phyloP scores from a whole-genome alignment of 768 basidiomycete genomes.

The Phaeolepiota aurea region DNA sequence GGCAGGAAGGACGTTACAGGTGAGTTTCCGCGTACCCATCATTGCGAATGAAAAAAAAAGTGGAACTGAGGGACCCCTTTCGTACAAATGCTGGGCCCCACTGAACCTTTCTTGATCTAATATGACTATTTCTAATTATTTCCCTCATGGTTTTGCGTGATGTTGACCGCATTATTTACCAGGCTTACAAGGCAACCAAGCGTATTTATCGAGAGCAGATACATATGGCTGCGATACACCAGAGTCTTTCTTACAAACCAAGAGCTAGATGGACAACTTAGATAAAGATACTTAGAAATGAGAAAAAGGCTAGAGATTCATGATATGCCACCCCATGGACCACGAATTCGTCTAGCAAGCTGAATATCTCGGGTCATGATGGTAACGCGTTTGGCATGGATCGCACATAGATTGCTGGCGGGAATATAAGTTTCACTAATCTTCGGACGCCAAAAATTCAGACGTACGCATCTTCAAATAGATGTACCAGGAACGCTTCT shows the following conservation, averaged over 20 bases:
- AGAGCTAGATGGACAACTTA: background rate
- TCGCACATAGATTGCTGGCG: constrained; percentile 85
- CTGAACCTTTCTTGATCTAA: constrained; percentile 85
- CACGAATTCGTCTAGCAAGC: constrained; percentile 90
- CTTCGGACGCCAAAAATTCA: background rate
- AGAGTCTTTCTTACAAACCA: too few species aligned
- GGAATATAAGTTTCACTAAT: constrained; percentile 4
- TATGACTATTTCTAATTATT: constrained; percentile 44
- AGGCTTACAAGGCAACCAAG: too few species aligned
- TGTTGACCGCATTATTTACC: too few species aligned
- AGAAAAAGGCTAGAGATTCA: constrained; percentile 16
- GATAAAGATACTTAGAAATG: constrained; percentile 1
- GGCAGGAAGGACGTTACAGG: constrained; percentile 8
- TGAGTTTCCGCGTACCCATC: constrained; percentile 12
- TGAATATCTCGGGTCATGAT: constrained; percentile 98
- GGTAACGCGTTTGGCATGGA: constrained; percentile 96
- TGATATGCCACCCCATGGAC: constrained; percentile 74
- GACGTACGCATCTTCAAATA: constrained; percentile 97
- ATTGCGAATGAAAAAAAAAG: constrained; percentile 58
- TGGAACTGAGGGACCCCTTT: constrained; percentile 65
- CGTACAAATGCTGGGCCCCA: constrained; percentile 33
- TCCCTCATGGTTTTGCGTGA: background rate
- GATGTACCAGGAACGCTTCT: constrained; percentile 88
- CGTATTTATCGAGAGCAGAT: too few species aligned
- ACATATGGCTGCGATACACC: too few species aligned